Evolutionary conservation across 2,329 filamentous ascomycete genomes (phyloP).

Genomic region (Teratosphaeria gauchensis): DNA sequence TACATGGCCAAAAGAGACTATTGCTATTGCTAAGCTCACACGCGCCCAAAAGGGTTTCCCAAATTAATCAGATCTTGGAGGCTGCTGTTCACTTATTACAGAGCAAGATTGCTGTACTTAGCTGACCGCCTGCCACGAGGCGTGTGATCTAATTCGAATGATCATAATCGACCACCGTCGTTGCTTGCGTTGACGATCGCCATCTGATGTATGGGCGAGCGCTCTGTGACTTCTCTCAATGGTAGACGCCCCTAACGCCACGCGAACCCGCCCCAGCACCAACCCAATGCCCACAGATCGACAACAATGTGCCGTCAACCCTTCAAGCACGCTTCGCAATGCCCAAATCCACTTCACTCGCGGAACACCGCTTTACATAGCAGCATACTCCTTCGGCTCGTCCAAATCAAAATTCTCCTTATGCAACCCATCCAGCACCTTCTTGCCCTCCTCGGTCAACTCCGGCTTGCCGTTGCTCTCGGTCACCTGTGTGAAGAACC

Average conservation of each 20-base stretch:
- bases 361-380: too few relatives aligned
- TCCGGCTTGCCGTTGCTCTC: conserved; percentile 50
- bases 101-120: background rate
- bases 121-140: background rate
- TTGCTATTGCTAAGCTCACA: background rate
- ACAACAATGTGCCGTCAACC: background rate
- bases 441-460: conserved; percentile 52
- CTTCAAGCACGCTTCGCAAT: too few relatives aligned
- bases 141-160: background rate
- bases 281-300: background rate
- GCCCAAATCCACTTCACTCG: too few relatives aligned
- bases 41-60: background rate
- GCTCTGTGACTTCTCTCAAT: too few relatives aligned
- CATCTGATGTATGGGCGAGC: background rate
- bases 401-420: conserved; percentile 42
- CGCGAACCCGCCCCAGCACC: background rate
- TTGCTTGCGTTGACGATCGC: background rate
- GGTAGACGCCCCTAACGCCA: background rate
- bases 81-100: background rate
- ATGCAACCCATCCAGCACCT: conserved; percentile 47
- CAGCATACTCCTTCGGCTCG: conserved; percentile 32
- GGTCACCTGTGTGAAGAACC: conserved; percentile 67
- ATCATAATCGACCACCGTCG: background rate
- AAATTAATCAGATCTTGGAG: background rate
- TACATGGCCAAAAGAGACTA: background rate